These are phyloP conservation scores for Acidomyces sp. DNA, from an alignment of 495 filamentous ascomycete species.

Conservation along the genomic window DNA sequence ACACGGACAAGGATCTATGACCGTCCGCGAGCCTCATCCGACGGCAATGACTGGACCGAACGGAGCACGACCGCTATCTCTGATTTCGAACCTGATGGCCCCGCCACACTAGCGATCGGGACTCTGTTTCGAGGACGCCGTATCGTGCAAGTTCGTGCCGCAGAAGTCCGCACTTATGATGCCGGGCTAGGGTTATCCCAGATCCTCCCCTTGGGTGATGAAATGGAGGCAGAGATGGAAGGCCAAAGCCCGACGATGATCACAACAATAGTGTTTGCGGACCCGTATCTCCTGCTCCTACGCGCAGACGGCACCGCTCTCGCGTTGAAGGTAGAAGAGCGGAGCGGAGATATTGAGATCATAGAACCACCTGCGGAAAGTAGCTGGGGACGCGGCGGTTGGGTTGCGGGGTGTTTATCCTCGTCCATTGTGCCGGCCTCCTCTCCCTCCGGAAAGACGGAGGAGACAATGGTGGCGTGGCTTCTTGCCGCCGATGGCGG, in stretches of 20 bases:
- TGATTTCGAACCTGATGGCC: slow-evolving; percentile 83
- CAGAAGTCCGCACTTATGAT: slow-evolving; percentile 77
- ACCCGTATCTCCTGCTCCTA: slow-evolving; percentile 77
- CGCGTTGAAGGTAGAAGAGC: slow-evolving; percentile 61
- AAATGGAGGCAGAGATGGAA: slow-evolving; percentile 63
- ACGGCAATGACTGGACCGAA: slow-evolving; percentile 32
- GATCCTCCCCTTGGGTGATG: slow-evolving; percentile 80
- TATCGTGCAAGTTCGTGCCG: slow-evolving; percentile 71
- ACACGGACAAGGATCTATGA: slow-evolving; percentile 22
- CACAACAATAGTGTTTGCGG: slow-evolving; percentile 67
- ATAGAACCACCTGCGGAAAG: slow-evolving; percentile 45
- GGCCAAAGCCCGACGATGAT: slow-evolving; percentile 65
- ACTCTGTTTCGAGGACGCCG: slow-evolving; percentile 58
- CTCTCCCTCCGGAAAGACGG: too few relatives aligned
- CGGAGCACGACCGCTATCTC: slow-evolving; percentile 25
- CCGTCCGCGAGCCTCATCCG: slow-evolving; percentile 24
- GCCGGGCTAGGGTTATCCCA: slow-evolving; percentile 72
- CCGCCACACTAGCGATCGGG: slow-evolving; percentile 69
- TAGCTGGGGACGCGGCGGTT: slow-evolving; percentile 65
- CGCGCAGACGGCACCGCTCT: slow-evolving; percentile 67
- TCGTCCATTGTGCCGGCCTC: slow-evolving; percentile 44
- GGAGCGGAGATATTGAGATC: slow-evolving; percentile 69
- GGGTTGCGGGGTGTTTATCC: slow-evolving; percentile 48
- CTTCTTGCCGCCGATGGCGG: slow-evolving; percentile 61
- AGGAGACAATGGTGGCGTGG: too few relatives aligned